A percentile compares a stretch with the other conserved stretches of the same genome.
Conservation (phyloP, 1,284 basidiomycete species). For the Trichosporon sp. region DNA sequence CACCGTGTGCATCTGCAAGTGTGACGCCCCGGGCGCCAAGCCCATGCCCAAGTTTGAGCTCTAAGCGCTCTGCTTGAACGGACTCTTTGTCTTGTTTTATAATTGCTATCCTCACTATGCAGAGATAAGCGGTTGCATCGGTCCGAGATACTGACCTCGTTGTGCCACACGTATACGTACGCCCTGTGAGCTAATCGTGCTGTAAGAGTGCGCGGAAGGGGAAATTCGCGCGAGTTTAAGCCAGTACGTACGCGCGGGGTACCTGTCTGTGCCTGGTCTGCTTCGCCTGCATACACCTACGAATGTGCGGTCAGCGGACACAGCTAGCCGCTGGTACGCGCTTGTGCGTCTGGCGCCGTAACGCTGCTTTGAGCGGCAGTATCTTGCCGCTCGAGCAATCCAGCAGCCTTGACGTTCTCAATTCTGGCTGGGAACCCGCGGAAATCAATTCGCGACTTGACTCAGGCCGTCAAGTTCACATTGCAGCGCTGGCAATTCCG, state of each 20-base stretch:
- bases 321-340: neutral
- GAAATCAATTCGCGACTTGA: too few species aligned
- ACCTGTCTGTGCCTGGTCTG: neutral
- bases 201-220: neutral
- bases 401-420: too few species aligned
- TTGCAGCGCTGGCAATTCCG: too few species aligned
- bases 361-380: neutral
- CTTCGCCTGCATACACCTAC: neutral
- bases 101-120: neutral
- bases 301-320: neutral
- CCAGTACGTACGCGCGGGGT: neutral
- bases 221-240: neutral
- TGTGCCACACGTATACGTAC: neutral
- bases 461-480: too few species aligned
- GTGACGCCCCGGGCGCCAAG: conserved; percentile 10
- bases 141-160: neutral
- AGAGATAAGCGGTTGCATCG: neutral
- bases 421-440: too few species aligned
- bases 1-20: conserved; percentile 10
- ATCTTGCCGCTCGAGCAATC: neutral
- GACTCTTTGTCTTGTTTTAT: neutral
- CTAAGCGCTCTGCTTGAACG: neutral
- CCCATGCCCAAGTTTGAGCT: conserved; percentile 16
- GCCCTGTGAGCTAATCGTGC: neutral
- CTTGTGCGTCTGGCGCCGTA: neutral